A percentile compares a stretch with the other conserved stretches of the same genome.
Evolutionary conservation across 441 rosid species (phyloP).

Genomic region (Mallotus japonicus): DNA sequence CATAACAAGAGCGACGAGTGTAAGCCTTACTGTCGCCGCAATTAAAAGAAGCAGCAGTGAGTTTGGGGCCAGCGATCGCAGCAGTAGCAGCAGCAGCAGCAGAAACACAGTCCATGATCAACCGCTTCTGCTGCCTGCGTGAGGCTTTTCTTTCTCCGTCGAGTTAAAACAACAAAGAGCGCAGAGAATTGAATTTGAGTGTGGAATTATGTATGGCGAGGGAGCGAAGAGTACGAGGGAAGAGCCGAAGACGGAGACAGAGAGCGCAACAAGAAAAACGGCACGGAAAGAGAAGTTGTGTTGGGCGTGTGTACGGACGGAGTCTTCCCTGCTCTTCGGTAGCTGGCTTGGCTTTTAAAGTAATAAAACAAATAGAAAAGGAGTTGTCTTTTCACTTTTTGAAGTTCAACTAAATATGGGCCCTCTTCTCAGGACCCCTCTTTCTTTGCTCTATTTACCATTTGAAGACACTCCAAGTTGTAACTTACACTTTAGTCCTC

Average conservation of each 20-base stretch:
- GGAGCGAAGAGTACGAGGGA: slow-evolving; percentile 9
- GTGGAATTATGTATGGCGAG: background rate
- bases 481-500: no score
- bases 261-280: slow-evolving; percentile 10
- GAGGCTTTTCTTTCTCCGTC: no score
- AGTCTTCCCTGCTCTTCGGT: no score
- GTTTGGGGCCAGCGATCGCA: slow-evolving; percentile 19
- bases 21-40: background rate
- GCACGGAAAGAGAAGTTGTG: background rate
- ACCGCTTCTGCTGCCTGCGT: background rate
- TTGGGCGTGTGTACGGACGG: no score
- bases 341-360: no score
- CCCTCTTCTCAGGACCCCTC: no score
- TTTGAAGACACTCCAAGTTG: no score
- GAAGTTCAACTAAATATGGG: no score
- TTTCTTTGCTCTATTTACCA: no score
- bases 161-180: background rate
- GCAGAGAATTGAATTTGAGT: no score
- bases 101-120: slow-evolving; percentile 51
- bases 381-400: no score
- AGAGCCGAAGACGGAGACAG: background rate
- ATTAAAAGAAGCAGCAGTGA: slow-evolving; percentile 8
- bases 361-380: no score
- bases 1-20: slow-evolving; percentile 9
- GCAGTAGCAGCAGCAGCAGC: slow-evolving; percentile 14